Percentiles rank a stretch among this genome's conserved stretches.
phyloP scores from a whole-genome alignment of 192 early-diverging fungal species.

The Coemansia sp. region DNA sequence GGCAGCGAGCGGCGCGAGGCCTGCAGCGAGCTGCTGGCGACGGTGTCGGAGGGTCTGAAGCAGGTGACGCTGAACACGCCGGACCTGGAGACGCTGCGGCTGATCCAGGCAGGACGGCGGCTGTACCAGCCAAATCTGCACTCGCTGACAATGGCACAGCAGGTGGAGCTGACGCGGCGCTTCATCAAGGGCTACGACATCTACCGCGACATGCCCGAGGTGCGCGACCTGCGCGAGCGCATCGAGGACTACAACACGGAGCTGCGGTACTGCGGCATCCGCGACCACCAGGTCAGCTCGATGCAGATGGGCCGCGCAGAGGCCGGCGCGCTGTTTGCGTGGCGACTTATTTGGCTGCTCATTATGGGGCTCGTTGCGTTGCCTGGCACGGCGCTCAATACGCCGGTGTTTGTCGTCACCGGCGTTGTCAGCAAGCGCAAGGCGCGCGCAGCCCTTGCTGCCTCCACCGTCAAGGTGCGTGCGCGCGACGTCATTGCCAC shows the following conservation, averaged over 20 bases:
- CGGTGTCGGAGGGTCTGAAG: constrained; percentile 76
- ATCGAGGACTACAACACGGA: constrained; percentile 86
- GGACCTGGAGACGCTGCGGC: constrained; percentile 82
- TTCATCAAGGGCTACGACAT: constrained; percentile 82
- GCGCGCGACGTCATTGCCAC: constrained; percentile 95
- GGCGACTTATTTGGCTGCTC: constrained; percentile 68
- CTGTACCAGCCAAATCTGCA: constrained; percentile 87
- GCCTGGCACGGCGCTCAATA: constrained; percentile 74
- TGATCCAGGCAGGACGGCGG: constrained; percentile 91
- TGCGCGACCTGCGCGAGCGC: constrained; percentile 73
- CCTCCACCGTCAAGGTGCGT: constrained; percentile 92
- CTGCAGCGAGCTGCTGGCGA: constrained; percentile 75
- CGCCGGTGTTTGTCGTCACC: constrained; percentile 51
- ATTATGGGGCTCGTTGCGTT: constrained; percentile 76
- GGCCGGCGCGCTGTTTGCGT: constrained; percentile 68
- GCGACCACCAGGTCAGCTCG: constrained; percentile 93
- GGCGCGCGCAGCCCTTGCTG: constrained; percentile 73
- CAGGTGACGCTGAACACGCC: constrained; percentile 90
- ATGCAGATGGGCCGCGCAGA: constrained; percentile 66
- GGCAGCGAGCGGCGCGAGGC: constrained; percentile 83
- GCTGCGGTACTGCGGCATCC: constrained; percentile 89
- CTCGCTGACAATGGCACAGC: constrained; percentile 81
- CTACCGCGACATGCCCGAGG: constrained; percentile 80
- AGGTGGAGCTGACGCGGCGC: constrained; percentile 85
- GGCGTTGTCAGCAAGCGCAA: constrained; percentile 52